Evolutionary conservation across 2,329 filamentous ascomycete genomes (phyloP), one percentile per base, ranked within the genome.

Genomic region (Pseudogymnoascus sp.): DNA sequence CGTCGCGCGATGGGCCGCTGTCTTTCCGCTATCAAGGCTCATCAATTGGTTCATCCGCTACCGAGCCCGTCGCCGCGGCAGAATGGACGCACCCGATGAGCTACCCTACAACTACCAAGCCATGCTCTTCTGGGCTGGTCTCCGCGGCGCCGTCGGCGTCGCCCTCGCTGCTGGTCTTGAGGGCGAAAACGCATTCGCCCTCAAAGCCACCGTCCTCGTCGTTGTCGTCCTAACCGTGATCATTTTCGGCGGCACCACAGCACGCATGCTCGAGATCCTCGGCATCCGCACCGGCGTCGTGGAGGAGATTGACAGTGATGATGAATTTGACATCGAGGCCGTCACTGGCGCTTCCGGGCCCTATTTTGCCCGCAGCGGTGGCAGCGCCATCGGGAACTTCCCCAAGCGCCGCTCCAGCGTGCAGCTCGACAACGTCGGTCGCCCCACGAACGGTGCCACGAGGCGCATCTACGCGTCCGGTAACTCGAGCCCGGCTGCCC

Each of bases 71-170:
- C 86, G 90, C 59, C 84, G 88, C 62, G 92, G 92, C 23, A 82
- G 81, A 63, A 31, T 40, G 59, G 89, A 96, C 63, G 85, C 88
- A 4, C 85, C 86, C 14, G 93, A 97, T 68, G 95, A 97, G 75
- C 79, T 99, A 37, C 95, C 95, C 0, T 96, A 92, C 73, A 91
- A 91, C 69, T 96, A 97, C 76, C 95, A 97, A 76, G 92, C 90
- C n/a, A 97, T 99, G 95, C 85, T 99, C n/a, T 99, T 96, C 78
- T 99, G 95, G 95, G 95, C 95, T 14, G 95, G 95, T 25, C 82
- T 99, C 31, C 90, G 95, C 66, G 95, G 95, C 70, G 95, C 95
- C 56, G 95, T 99, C 69, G 95, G 95, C 63, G 95, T 99, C 37
- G 95, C 95, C 1, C 81, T 99, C 56, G 95, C 95, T 34, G 93